Base-by-base conservation (phyloP, 208 protist genomes). In the Crithidia acanthocephali region DNA sequence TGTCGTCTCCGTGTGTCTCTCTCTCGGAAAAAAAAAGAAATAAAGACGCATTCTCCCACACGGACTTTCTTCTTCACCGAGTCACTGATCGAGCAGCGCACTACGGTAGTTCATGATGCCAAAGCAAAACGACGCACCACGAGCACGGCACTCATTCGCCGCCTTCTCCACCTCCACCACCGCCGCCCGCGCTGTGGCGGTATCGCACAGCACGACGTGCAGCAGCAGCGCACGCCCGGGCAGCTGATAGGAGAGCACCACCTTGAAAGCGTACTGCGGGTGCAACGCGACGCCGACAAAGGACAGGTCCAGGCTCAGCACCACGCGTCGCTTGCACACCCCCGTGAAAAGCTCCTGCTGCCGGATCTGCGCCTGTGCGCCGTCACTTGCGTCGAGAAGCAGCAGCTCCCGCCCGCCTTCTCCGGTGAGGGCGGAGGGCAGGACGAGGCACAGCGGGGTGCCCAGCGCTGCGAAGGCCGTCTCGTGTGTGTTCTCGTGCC, bases 221-320 rank as follows among this genome's bases (percentile, higher is more conserved):
- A 91, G 37, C 59, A 76, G 62, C 25, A 69, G 27, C 13, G 61
- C 52, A 2, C 66, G 20, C 40, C 23, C 62, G 3, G 83, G 70
- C 18, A 79, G 64, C 47, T 75, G 68, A 63, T 84, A 76, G 3
- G 75, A 75, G 11, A 91, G 28, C 6, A 88, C 56, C 7, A 84
- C 76, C 28, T 84, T 79, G 57, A 87, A 92, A 13, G 75, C 60
- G 56, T 75, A 70, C 11, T 13, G 53, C 2, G 50, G 62, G 28
- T 62, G 55, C 7, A 72, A 10, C 13, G 32, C 42, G 25, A 74
- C 48, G 16, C 66, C 68, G 11, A 85, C 69, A 32, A 84, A 92
- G 45, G 78, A 76, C 18, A 82, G 45, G 44, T 87, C 77, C 5
- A 87, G 62, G 25, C 80, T 69, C 27, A 87, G 61, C 18, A 88